Base-by-base conservation (phyloP, 2,329 filamentous ascomycete species). In the Penicillium sp. region DNA sequence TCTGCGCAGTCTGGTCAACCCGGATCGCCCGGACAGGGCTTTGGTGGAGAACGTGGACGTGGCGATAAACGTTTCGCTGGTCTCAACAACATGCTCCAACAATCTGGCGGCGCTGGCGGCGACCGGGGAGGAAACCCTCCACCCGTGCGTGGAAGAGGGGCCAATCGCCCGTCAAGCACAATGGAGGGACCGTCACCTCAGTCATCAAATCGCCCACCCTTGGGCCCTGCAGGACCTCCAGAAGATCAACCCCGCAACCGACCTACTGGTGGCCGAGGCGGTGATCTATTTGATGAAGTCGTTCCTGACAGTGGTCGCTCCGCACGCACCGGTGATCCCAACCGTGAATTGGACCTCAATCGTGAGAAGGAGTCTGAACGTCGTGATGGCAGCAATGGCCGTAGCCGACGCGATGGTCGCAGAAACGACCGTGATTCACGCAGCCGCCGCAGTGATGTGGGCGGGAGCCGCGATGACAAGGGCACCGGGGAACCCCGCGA, bases 41-140 rank as follows among this genome's bases (percentile, higher is more conserved):
- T 66, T 37, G 56, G 62, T 25, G 69, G 68, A 40, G 68, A 72
- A 42, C 68, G 72, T 42, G 65, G 66, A 33, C 67, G 73, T 27
- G 64, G 74, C 28, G 74, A 76, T 52, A 75, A 76, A 52, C 71
- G 75, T 11, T 74, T 77, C 52, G 68, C 71, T 12, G 71, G 69
- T 1, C 64, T 77, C 46, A 75, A 76, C 55, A 75, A 67, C 46
- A 70, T 75, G 60, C 69, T 77, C 30, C 73, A 76, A 46, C 73
- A 77, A 56, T 69, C 68, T 28, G 65, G 61, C 29, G 57, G 63
- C n/a, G 54, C 62, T 29, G 45, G 57, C 33, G 46, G 58, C 37
- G 71, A 73, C 16, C 66, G 67, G 29, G 52, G 52, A 40, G 61
- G 57, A 27, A 60, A 65, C 31, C 65, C 69, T 10, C 65, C 70